Evolutionary conservation across 352 stramenopile species (phyloP).

Genomic region (Pythium grandisporangium): DNA sequence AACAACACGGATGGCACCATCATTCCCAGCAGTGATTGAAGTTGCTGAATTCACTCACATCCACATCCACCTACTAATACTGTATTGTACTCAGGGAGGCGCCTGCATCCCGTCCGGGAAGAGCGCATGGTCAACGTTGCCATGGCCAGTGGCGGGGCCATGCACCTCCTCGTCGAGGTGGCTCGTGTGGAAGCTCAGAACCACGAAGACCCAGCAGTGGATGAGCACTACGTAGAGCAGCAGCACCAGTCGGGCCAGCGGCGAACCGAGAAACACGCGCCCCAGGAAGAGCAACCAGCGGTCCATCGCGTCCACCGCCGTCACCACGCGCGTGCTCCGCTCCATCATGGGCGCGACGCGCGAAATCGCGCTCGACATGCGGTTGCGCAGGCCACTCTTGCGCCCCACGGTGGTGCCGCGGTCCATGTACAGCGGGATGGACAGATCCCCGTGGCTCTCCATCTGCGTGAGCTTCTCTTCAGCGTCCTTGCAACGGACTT

Average conservation of each 20-base stretch:
- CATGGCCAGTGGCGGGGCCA: conserved; percentile 1
- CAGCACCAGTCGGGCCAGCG: conserved; percentile 62
- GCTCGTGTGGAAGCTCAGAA: conserved; percentile 84
- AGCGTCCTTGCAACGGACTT: conserved; percentile 25
- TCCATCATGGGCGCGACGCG: conserved; percentile 60
- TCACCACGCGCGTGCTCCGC: conserved; percentile 55
- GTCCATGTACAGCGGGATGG: conserved; percentile 56
- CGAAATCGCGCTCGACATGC: conserved; percentile 56
- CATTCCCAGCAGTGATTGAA: no score
- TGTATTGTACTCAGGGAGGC: conserved; percentile 18
- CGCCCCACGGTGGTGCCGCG: conserved; percentile 36
- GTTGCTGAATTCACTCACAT: no score
- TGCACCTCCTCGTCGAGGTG: conserved; percentile 76
- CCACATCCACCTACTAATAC: no score
- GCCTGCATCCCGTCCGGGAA: conserved; percentile 17
- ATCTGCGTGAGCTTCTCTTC: conserved; percentile 56
- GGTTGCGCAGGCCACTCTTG: conserved; percentile 29
- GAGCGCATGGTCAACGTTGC: neutral
- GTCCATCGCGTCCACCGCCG: conserved; percentile 55
- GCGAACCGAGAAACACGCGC: conserved; percentile 64
- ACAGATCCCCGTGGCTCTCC: conserved; percentile 49
- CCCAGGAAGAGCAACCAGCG: conserved; percentile 70
- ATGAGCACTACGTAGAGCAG: conserved; percentile 74
- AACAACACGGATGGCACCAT: no score
- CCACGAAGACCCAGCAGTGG: conserved; percentile 80